phyloP scores from a whole-genome alignment of 1,139 yeast genomes.

The Geotrichum australiense region DNA sequence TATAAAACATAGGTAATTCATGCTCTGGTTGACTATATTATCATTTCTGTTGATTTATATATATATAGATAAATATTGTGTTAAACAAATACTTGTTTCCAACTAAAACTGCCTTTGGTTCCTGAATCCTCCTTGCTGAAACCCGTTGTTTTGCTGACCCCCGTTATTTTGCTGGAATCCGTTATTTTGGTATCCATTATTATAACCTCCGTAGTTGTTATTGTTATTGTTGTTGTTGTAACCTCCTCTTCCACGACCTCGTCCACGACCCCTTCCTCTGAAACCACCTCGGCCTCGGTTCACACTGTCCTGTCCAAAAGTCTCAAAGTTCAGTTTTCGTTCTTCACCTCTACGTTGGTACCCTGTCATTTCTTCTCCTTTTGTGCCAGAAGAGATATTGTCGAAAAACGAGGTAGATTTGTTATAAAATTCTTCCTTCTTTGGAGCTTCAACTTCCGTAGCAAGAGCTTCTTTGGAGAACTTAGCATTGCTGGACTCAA shows the following conservation, averaged over 20 bases:
- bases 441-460: constrained; percentile 21
- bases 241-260: constrained; percentile 10
- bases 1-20: too few species aligned
- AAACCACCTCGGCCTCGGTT: constrained; percentile 28
- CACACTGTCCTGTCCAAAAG: constrained; percentile 50
- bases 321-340: constrained; percentile 53
- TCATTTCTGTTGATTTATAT: too few species aligned
- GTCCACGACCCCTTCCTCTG: constrained; percentile 34
- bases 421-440: constrained; percentile 44
- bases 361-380: constrained; percentile 30
- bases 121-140: too few species aligned
- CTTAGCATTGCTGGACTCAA: constrained; percentile 63
- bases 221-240: constrained; percentile 6
- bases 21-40: too few species aligned
- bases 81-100: too few species aligned
- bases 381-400: constrained; percentile 54
- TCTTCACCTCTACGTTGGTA: constrained; percentile 58
- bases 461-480: constrained; percentile 36
- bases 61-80: too few species aligned
- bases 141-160: too few species aligned
- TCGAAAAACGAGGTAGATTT: constrained; percentile 77
- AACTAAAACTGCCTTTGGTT: too few species aligned
- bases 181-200: constrained; percentile 3
- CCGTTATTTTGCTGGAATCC: constrained; percentile 5
- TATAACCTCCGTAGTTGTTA: constrained; percentile 19